Percentiles rank a stretch among this genome's conserved stretches.
phyloP scores from a whole-genome alignment of 2,329 filamentous ascomycete genomes.

The Myriangium duriaei region DNA sequence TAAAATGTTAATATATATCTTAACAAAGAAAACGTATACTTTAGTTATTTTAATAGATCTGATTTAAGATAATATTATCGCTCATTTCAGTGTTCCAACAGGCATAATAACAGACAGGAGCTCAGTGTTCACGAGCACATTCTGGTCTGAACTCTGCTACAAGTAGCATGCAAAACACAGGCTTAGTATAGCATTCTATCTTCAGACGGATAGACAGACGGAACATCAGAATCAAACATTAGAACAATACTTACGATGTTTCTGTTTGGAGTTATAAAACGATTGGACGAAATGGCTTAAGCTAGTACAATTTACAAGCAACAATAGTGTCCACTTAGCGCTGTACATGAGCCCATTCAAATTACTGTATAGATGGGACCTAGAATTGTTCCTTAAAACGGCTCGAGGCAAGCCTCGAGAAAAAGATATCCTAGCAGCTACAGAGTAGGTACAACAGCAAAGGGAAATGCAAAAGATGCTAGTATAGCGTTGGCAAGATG shows the following conservation, averaged over 20 bases:
- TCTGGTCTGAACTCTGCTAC: conserved; percentile 10
- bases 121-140: conserved; percentile 8
- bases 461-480: not conserved
- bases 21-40: not conserved
- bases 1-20: conserved; percentile 1
- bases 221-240: conserved; percentile 11
- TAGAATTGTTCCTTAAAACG: too few relatives aligned
- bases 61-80: not conserved
- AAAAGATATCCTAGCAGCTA: conserved; percentile 5
- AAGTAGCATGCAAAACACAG: conserved; percentile 2
- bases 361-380: too few relatives aligned
- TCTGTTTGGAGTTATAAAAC: conserved; percentile 4
- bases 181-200: conserved; percentile 12
- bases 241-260: conserved; percentile 11
- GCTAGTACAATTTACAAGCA: conserved; percentile 5
- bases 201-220: conserved; percentile 10
- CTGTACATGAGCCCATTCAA: too few relatives aligned
- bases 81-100: not conserved
- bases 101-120: conserved; percentile 9
- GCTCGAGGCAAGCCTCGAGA: conserved; percentile 4
- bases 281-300: conserved; percentile 1
- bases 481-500: conserved; percentile 3
- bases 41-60: not conserved
- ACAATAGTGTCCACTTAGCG: conserved; percentile 8
- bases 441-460: not conserved